Conservation (phyloP, 1,139 yeast genomes). For the Debaryomycetaceae sp. region DNA sequence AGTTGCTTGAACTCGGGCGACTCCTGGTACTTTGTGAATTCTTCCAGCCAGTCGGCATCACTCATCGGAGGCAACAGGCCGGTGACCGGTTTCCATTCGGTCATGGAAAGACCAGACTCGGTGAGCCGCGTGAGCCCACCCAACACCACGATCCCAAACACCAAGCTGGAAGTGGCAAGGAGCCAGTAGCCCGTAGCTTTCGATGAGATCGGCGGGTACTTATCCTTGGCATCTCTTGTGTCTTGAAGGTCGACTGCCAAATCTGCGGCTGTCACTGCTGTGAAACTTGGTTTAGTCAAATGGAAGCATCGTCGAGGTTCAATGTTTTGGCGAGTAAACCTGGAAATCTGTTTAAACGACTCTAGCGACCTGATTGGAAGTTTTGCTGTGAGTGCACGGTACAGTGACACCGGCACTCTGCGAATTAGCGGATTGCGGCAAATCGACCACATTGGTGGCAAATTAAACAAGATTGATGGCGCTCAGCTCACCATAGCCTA, state of each 20-base stretch:
- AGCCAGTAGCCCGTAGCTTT: constrained; percentile 78
- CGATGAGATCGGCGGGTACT: constrained; percentile 18
- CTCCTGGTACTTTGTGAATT: constrained; percentile 66
- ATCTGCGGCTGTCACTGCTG: neutral
- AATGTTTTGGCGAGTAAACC: too few species aligned
- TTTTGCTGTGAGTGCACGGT: too few species aligned
- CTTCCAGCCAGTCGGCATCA: constrained; percentile 74
- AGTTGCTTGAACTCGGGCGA: constrained; percentile 89
- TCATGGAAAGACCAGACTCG: constrained; percentile 90
- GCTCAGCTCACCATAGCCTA: too few species aligned
- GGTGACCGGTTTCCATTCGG: constrained; percentile 98
- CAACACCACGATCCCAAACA: constrained; percentile 89
- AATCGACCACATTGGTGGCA: too few species aligned
- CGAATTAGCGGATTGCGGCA: too few species aligned
- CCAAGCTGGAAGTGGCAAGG: constrained; percentile 79
- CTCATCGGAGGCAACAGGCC: constrained; percentile 85
- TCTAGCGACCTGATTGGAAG: neutral
- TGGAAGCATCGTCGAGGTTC: too few species aligned
- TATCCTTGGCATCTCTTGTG: neutral
- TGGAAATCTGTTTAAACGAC: neutral
- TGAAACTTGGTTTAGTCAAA: too few species aligned
- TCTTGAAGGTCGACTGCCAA: neutral
- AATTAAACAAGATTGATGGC: too few species aligned
- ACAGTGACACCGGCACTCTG: too few species aligned
- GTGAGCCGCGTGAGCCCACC: constrained; percentile 95